Evolutionary conservation across 441 rosid species (phyloP), one percentile per base, ranked within the genome.

Genomic region (Raphanus hybrid): DNA sequence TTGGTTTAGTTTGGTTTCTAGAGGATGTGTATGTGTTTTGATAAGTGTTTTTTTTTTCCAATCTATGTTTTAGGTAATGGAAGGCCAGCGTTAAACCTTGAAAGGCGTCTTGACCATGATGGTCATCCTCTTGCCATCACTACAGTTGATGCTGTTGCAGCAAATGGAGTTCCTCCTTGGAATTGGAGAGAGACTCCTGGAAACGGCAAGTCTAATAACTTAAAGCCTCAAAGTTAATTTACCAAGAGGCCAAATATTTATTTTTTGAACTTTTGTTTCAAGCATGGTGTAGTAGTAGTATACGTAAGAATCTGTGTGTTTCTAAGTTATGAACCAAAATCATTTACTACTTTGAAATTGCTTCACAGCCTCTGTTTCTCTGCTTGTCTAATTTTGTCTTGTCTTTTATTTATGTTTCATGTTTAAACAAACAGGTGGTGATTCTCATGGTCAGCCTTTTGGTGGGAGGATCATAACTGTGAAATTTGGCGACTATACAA

Each of bases 121-220:
- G 34, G 34, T 3, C 34, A 29, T 29, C 34, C 34, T 29, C 34
- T 29, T 29, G 34, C 34, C 34, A 29, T 29, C 5, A 29, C 34
- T 29, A 29, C 34, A 29, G 34, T 29, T 29, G 34, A 29, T 29
- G 34, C 34, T 29, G 34, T 29, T 29, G 34, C 5, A 29, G 34
- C 34, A 29, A 29, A 29, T 29, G 34, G 34, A 78, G 94, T 93
- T 83, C 93, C 99, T 86, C 96, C 98, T 37, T 93, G 99, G 99
- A 90, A 91, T 77, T 96, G 99, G 99, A 88, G 98, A 80, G 99
- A 96, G 57, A 80, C 94, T 69, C 88, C 98, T 70, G 97, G 89
- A 84, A 93, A 83, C 72, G 97, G 99, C 87, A 84, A 78, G 80
- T 64, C 37, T 54, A 52, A 10, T 68, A 59, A 67, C 52, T 76